Evolutionary conservation across 2,329 filamentous ascomycete genomes (phyloP), one percentile per base, ranked within the genome.

Genomic region (Thielaviopsis ethacetica): DNA sequence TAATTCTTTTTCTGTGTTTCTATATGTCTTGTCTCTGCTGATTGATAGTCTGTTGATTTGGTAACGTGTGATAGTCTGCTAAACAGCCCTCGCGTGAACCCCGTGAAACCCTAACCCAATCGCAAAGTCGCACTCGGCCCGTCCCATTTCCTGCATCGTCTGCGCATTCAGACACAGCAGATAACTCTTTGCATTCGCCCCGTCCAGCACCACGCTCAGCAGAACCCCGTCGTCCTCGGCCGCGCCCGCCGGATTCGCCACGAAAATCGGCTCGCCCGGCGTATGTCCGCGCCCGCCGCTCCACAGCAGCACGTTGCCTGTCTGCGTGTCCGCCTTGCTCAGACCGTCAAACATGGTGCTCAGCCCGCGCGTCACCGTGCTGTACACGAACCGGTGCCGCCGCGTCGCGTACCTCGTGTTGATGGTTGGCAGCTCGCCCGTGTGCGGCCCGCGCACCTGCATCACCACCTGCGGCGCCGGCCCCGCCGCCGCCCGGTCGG

Each of bases 201-300:
- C 82, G 65, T 88, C 81, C 1, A 88, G 72, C 3, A 88, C 78
- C 0, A 88, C 76, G 53, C 73, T 80, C 59, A 86, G 65, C 21
- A 86, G 59, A 1, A 82, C 76, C 0, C 83, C 83, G 58, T 82
- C 81, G 63, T 88, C 84, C 65, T 86, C 83, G 0, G 71, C 74
- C 1, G 68, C 71, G 13, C 71, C 68, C 12, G 66, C 67, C 7
- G 68, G 66, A 7, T 64, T 63, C 0, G 76, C 71, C 1, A 89
- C 73, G 62, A 88, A 88, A 34, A 88, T 81, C 0, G 84, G 74
- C 68, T 88, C 85, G 1, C 84, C 80, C 0, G 85, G 85, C 0
- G 82, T 84, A 64, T 88, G 83, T 0, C 77, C 82, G 1, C 71
- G 67, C 0, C 73, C 72, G 0, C 73, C 73, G 12, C 77, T 73